Evolutionary conservation across 2,329 filamentous ascomycete genomes (phyloP).

Genomic region (Ophiobolus disseminans): DNA sequence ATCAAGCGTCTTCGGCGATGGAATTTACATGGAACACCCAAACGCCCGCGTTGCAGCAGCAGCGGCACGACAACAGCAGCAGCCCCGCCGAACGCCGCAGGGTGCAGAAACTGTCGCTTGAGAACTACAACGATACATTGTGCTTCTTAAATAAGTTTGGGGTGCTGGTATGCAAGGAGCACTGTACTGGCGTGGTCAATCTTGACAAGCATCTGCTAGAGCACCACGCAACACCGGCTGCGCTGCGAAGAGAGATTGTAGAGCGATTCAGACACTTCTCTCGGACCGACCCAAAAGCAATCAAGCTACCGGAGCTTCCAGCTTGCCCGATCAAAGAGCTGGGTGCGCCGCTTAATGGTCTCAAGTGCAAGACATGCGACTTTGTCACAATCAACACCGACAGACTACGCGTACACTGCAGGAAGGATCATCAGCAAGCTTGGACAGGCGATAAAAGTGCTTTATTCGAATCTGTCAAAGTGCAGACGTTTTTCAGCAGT

Average conservation of each 20-base stretch:
- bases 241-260: not conserved
- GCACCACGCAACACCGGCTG: not conserved
- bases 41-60: not conserved
- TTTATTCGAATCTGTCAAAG: constrained; percentile 8
- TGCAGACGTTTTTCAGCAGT: constrained; percentile 9
- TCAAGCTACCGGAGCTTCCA: constrained; percentile 7
- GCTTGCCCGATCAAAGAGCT: not conserved
- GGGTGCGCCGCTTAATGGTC: not conserved
- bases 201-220: not conserved
- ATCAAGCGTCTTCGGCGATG: not conserved
- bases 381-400: not conserved
- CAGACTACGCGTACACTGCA: constrained; percentile 1
- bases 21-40: not conserved
- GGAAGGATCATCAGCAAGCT: not conserved
- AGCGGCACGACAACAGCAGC: not conserved
- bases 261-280: not conserved
- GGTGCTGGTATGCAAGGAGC: constrained; percentile 1
- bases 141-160: not conserved
- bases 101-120: not conserved
- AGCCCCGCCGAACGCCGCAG: not conserved
- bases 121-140: not conserved
- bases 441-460: constrained; percentile 2
- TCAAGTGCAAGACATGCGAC: not conserved
- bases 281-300: not conserved
- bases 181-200: not conserved